These are phyloP conservation scores for Prunus armeniaca DNA, from an alignment of 306 rosid species.

Conservation along the genomic window DNA sequence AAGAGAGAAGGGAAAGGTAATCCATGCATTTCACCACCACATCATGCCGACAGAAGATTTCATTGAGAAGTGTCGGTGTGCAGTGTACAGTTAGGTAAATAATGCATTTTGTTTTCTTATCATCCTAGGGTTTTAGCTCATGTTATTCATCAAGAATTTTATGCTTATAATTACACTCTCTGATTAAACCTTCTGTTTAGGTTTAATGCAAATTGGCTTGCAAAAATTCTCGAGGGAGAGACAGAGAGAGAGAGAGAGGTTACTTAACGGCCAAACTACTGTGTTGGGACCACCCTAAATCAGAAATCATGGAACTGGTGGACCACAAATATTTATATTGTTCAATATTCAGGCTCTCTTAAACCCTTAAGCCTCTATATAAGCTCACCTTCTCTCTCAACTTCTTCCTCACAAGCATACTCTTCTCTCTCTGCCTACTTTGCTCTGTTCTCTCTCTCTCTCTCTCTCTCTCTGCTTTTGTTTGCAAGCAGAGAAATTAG, in stretches of 20 bases:
- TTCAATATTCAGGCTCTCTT: slow-evolving; percentile 23
- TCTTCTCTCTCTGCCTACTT: slow-evolving; percentile 6
- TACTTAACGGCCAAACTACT: slow-evolving; percentile 27
- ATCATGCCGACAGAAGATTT: slow-evolving; percentile 36
- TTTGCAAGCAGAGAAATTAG: background rate
- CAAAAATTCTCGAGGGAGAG: slow-evolving; percentile 13
- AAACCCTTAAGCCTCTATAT: slow-evolving; percentile 37
- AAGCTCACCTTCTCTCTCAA: slow-evolving; percentile 25
- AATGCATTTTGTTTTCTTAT: background rate
- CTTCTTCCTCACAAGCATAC: slow-evolving; percentile 37
- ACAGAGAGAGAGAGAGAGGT: background rate
- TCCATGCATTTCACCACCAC: slow-evolving; percentile 9
- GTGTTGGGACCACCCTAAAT: slow-evolving; percentile 10
- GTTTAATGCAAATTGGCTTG: background rate
- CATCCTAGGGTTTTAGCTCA: background rate
- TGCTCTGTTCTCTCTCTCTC: slow-evolving; percentile 13
- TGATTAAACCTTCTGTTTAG: background rate
- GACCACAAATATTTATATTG: slow-evolving; percentile 6
- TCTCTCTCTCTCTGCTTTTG: slow-evolving; percentile 5
- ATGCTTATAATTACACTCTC: background rate
- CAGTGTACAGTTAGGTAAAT: background rate
- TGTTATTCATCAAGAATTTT: background rate
- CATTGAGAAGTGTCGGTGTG: slow-evolving; percentile 55
- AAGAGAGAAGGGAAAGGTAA: slow-evolving; percentile 10
- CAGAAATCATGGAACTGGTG: slow-evolving; percentile 6